Conservation (phyloP, 305 asterid genomes). For the Ajuga reptans region DNA sequence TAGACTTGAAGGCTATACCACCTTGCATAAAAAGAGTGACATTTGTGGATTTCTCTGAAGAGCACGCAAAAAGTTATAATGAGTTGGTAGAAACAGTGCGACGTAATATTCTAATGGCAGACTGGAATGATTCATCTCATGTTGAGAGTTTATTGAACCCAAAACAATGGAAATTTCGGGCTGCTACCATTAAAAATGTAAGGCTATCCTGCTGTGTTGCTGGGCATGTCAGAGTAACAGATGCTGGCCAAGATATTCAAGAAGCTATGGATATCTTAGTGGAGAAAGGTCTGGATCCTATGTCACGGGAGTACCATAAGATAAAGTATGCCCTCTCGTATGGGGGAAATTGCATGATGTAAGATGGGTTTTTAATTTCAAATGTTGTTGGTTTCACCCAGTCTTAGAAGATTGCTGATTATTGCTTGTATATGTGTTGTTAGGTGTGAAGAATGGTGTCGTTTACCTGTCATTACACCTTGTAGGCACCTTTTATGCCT, state of each 20-base stretch:
- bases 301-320: conserved; percentile 54
- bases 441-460: conserved; percentile 92
- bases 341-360: conserved; percentile 91
- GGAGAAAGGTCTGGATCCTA: conserved; percentile 57
- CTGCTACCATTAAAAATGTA: conserved; percentile 70
- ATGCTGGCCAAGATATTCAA: conserved; percentile 95
- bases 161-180: conserved; percentile 91
- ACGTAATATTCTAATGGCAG: conserved; percentile 87
- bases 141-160: conserved; percentile 93
- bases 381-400: conserved; percentile 20
- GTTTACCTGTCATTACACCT: conserved; percentile 88
- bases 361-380: conserved; percentile 21
- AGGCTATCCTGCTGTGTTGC: conserved; percentile 97
- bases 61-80: conserved; percentile 84
- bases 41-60: conserved; percentile 63
- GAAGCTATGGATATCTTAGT: conserved; percentile 86
- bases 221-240: conserved; percentile 75
- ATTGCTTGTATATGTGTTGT: conserved; percentile 22
- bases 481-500: conserved; percentile 89
- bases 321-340: conserved; percentile 48
- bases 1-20: conserved; percentile 76
- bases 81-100: conserved; percentile 89
- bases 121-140: conserved; percentile 97
- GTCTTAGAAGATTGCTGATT: conserved; percentile 16
- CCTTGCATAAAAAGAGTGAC: conserved; percentile 78